Conservation (phyloP, 2,329 filamentous ascomycete species). For the Sarocladium strictum region DNA sequence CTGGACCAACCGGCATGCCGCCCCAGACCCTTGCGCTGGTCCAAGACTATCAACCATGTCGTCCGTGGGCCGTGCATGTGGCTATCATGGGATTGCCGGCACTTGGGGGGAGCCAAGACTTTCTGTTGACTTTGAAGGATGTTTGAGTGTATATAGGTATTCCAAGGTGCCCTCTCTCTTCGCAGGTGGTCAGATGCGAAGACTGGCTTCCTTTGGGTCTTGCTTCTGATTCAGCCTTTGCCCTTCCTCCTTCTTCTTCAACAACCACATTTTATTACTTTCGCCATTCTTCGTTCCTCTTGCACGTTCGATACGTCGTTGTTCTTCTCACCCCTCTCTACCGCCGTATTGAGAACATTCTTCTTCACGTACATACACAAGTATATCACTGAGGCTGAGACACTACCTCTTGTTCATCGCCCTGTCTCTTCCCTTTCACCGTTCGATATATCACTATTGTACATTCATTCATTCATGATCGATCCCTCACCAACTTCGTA, state of each 20-base stretch:
- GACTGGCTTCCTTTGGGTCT: not conserved
- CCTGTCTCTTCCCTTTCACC: not conserved
- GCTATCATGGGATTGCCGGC: not conserved
- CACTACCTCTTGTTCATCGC: not conserved
- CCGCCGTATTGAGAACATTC: not conserved
- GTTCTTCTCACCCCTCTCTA: not conserved
- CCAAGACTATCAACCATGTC: no score
- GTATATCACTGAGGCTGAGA: not conserved
- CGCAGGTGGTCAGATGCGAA: no score
- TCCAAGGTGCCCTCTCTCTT: no score
- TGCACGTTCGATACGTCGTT: constrained; percentile 1
- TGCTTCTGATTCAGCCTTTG: not conserved
- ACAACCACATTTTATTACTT: not conserved
- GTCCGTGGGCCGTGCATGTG: not conserved
- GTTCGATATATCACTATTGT: not conserved
- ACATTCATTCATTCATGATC: not conserved
- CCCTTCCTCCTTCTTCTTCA: not conserved
- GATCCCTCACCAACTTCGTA: not conserved
- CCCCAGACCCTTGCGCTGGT: not conserved
- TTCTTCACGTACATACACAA: not conserved
- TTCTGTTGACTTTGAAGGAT: no score
- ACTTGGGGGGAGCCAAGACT: not conserved
- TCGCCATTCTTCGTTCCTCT: not conserved
- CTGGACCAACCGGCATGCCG: not conserved
- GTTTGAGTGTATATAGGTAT: not conserved